A percentile compares a stretch with the other conserved stretches of the same genome.
phyloP scores from a whole-genome alignment of 495 filamentous ascomycete genomes.

The Penicillium cinerascens region DNA sequence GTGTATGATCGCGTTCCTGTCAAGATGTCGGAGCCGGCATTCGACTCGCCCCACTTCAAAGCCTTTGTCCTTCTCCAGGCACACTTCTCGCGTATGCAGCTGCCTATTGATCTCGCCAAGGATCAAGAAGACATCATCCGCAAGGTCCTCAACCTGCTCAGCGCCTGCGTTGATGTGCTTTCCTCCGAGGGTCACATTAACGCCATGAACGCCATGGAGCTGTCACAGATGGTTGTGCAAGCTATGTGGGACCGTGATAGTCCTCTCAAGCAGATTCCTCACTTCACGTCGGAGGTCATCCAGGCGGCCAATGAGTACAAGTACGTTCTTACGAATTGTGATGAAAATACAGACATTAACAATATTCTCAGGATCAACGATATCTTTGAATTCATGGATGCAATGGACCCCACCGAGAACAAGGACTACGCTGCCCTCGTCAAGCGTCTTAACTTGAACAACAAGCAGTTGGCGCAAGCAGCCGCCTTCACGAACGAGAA shows the following conservation, averaged over 20 bases:
- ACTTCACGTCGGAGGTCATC: constrained; percentile 81
- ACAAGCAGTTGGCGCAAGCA: constrained; percentile 80
- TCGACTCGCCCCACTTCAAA: constrained; percentile 97
- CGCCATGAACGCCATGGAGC: constrained; percentile 97
- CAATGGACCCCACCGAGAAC: constrained; percentile 93
- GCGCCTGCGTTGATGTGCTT: constrained; percentile 90
- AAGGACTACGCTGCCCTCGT: constrained; percentile 70
- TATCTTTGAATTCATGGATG: constrained; percentile 97
- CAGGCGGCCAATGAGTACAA: constrained; percentile 76
- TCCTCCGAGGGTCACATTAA: constrained; percentile 96
- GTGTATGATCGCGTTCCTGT: constrained; percentile 94
- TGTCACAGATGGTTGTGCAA: constrained; percentile 99
- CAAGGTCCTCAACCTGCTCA: constrained; percentile 83
- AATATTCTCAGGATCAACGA: constrained; percentile 62
- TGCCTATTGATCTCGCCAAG: constrained; percentile 94
- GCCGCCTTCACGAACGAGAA: constrained; percentile 95
- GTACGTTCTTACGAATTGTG: constrained; percentile 47
- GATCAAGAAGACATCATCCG: constrained; percentile 87
- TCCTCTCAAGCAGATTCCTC: constrained; percentile 94
- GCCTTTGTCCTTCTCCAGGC: constrained; percentile 94
- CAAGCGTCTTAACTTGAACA: constrained; percentile 71
- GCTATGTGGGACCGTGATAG: constrained; percentile 99
- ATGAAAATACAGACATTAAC: constrained; percentile 32
- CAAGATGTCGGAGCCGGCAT: constrained; percentile 82
- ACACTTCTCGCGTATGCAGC: constrained; percentile 94